phyloP scores from a whole-genome alignment of 305 asterid genomes.

The Euphrasia arctica region DNA sequence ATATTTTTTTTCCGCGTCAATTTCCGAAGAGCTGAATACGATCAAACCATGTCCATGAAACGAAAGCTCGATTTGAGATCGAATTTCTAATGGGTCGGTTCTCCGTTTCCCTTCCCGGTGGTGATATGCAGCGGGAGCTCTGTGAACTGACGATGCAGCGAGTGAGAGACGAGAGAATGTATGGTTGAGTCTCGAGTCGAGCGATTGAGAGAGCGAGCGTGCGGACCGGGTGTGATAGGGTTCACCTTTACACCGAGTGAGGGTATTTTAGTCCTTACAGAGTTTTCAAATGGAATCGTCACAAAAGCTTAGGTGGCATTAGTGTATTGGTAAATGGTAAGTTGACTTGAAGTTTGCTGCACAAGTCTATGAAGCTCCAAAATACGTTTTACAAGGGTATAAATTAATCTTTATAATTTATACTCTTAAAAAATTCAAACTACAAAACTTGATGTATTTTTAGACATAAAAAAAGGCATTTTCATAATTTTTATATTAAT shows the following conservation, averaged over 20 bases:
- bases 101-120: neutral
- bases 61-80: constrained; percentile 24
- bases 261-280: constrained; percentile 15
- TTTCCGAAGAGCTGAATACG: constrained; percentile 18
- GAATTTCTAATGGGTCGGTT: constrained; percentile 1
- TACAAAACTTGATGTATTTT: too few species aligned
- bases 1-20: constrained; percentile 15
- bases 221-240: constrained; percentile 5
- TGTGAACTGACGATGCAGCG: neutral
- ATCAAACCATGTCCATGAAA: constrained; percentile 37
- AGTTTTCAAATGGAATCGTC: constrained; percentile 13
- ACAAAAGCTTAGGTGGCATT: constrained; percentile 11
- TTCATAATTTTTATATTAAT: too few species aligned
- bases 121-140: neutral
- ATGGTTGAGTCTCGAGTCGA: neutral
- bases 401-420: too few species aligned
- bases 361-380: too few species aligned
- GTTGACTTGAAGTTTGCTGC: neutral
- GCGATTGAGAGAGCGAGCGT: neutral
- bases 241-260: constrained; percentile 22
- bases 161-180: neutral
- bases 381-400: too few species aligned
- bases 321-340: neutral
- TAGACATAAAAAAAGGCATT: too few species aligned
- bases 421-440: too few species aligned